Base-by-base conservation (phyloP, 2,329 filamentous ascomycete species). In the Volutella citrinella region DNA sequence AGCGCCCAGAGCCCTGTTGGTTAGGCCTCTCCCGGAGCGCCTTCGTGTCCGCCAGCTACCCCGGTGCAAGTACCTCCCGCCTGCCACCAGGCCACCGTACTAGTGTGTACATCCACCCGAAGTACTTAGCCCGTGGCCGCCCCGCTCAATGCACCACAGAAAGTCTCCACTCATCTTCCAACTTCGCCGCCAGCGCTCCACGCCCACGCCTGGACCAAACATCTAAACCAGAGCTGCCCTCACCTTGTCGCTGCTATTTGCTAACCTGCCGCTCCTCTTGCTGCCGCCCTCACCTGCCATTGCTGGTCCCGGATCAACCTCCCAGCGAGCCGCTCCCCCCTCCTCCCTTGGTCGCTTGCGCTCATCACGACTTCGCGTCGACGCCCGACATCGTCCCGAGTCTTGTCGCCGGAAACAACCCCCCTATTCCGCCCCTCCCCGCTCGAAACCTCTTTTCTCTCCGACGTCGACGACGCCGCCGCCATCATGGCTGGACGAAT, bases 401-500 rank as follows among this genome's bases (percentile, higher is more conserved):
- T 41, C 44, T 49, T 45, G 39, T 41, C 34, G 38, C 34, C 42
- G 42, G 36, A 34, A 35, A 40, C 38, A 35, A 33, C 42, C 37
- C 40, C 42, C 35, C n/a, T n/a, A n/a, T n/a, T n/a, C 17, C 28
- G 36, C 22, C 38, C 36, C 43, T 29, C 13, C 28, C 22, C 23
- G 19, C 44, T 38, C 35, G 35, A 29, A 32, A 49, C 35, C 35
- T 24, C 36, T 29, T 38, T 32, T 48, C 40, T 30, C 33, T n/a
- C 28, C 44, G 43, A 40, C 45, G 43, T 42, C 36, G 36, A 37
- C 41, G 40, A 37, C 45, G 41, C 41, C 41, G 44, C 46, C 51
- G 52, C 58, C 53, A 59, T 49, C 63, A 93, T 93, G 87, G 82
- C 87, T 69, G 86, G 86, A 58, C 90, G 91, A 74, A 94, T 94